Conservation (phyloP, 164 flowering plant species). For the Liriodendron chinense region DNA sequence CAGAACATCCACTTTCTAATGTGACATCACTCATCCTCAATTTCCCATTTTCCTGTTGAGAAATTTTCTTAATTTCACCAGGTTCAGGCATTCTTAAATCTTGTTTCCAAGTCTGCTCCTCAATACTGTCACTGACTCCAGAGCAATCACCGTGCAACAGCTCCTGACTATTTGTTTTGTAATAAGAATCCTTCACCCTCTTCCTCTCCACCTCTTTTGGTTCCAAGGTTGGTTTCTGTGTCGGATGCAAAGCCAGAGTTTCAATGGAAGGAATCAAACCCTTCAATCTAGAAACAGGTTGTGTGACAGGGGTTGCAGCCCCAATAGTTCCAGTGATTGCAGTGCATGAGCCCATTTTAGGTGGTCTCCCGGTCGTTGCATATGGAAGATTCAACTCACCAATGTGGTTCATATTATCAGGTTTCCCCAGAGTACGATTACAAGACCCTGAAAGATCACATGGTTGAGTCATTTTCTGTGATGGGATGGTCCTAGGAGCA, state of each 20-base stretch:
- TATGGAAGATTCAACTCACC: slow-evolving; percentile 2
- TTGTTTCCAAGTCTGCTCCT: slow-evolving; percentile 7
- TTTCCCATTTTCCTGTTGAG: slow-evolving; percentile 12
- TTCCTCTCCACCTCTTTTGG: slow-evolving; percentile 14
- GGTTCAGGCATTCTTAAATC: background rate
- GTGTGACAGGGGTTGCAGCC: background rate
- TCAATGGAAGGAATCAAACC: slow-evolving; percentile 14
- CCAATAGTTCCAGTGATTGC: slow-evolving; percentile 6
- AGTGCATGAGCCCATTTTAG: slow-evolving; percentile 4
- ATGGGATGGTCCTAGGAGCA: slow-evolving; percentile 14
- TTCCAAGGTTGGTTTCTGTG: slow-evolving; percentile 16
- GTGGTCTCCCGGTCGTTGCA: slow-evolving; percentile 4
- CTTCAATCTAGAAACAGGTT: slow-evolving; percentile 3
- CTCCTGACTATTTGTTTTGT: slow-evolving; percentile 1
- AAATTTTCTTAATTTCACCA: slow-evolving; percentile 10
- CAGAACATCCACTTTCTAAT: slow-evolving; percentile 8
- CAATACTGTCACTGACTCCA: background rate
- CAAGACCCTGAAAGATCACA: slow-evolving; percentile 17
- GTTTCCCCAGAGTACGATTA: slow-evolving; percentile 15
- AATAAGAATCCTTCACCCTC: slow-evolving; percentile 13
- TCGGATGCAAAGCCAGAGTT: slow-evolving; percentile 17
- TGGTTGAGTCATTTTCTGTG: slow-evolving; percentile 18
- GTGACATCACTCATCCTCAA: slow-evolving; percentile 17
- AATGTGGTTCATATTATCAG: slow-evolving; percentile 2
- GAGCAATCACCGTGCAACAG: background rate